These are phyloP conservation scores for Pilasporangium apinafurcum DNA, from an alignment of 352 stramenopile genomes.

Conservation along the genomic window DNA sequence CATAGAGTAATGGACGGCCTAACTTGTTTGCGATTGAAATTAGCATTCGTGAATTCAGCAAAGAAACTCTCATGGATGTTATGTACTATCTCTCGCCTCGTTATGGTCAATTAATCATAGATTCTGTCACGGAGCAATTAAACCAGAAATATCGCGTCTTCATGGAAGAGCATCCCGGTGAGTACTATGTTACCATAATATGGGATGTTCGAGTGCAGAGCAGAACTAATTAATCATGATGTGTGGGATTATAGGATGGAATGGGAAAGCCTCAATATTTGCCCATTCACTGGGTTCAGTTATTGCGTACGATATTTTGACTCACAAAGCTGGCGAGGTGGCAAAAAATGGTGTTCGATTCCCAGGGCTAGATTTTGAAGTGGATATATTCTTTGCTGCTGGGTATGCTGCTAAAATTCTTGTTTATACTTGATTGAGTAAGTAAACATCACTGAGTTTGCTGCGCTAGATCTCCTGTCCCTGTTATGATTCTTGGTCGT, in stretches of 20 bases:
- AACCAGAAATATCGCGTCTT: conserved; percentile 90
- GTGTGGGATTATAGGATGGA: conserved; percentile 36
- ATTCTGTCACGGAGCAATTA: conserved; percentile 84
- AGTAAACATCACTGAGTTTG: background rate
- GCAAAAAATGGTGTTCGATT: conserved; percentile 68
- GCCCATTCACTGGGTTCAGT: conserved; percentile 88
- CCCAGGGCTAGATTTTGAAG: conserved; percentile 72
- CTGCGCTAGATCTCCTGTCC: conserved; percentile 57
- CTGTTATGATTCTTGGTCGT: conserved; percentile 78
- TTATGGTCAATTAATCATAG: conserved; percentile 89
- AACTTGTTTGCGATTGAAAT: too few species aligned
- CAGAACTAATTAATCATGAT: too few species aligned
- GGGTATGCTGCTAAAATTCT: conserved; percentile 30
- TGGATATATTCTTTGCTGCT: conserved; percentile 84
- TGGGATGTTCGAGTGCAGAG: too few species aligned
- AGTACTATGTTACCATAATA: background rate
- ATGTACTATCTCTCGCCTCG: conserved; percentile 89
- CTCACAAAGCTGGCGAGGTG: conserved; percentile 53
- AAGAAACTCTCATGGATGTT: conserved; percentile 93
- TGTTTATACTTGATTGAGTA: background rate
- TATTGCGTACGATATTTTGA: conserved; percentile 91
- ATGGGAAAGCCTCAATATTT: conserved; percentile 88
- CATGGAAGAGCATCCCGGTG: conserved; percentile 79
- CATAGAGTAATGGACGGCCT: too few species aligned
- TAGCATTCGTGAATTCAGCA: conserved; percentile 90